Evolutionary conservation across 78 protist species (phyloP).

Genomic region (Pigoraptor vietnamica): DNA sequence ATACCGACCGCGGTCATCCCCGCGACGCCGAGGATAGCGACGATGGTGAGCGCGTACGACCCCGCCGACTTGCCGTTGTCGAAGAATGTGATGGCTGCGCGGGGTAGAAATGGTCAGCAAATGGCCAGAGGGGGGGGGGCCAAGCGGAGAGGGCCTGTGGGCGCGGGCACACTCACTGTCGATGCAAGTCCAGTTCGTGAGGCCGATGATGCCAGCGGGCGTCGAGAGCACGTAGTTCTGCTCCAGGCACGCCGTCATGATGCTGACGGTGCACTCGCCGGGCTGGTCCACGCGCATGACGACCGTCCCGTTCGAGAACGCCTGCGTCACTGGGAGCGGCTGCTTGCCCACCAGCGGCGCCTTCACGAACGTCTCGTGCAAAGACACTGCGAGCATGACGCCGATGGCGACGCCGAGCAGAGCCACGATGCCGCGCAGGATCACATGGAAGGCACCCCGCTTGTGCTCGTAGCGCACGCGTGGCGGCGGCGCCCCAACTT

Average conservation of each 20-base stretch:
- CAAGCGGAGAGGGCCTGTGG: background rate
- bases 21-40: background rate
- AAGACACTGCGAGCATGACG: background rate
- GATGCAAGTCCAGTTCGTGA: background rate
- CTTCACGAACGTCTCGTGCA: background rate
- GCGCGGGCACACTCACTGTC: background rate
- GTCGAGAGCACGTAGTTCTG: background rate
- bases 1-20: background rate
- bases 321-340: background rate
- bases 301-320: background rate
- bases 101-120: too few relatives aligned
- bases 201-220: background rate
- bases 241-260: background rate
- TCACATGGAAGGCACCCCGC: background rate
- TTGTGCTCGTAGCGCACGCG: background rate
- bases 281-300: background rate
- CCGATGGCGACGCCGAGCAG: background rate
- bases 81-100: background rate
- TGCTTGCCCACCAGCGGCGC: background rate
- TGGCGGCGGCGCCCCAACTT: too few relatives aligned
- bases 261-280: background rate
- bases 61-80: background rate
- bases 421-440: background rate
- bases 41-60: background rate
- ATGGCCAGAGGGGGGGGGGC: too few relatives aligned